Conservation (phyloP, 2,329 filamentous ascomycete species). For the Cercospora zeae-maydis region DNA sequence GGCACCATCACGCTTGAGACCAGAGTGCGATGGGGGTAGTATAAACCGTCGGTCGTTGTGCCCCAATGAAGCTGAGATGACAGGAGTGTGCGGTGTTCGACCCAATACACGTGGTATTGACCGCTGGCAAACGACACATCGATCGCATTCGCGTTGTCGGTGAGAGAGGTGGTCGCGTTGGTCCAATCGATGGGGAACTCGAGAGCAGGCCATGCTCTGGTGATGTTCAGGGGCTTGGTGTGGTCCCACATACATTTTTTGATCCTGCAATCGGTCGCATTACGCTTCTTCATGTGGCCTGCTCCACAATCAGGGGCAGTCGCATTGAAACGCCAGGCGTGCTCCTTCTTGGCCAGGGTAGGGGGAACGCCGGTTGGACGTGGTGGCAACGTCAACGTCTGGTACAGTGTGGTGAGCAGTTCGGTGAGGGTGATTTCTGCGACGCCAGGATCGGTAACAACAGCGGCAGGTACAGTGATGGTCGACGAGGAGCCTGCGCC, state of each 20-base stretch:
- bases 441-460: background rate
- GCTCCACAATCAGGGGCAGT: background rate
- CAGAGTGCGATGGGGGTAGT: slow-evolving; percentile 3
- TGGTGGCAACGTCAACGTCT: background rate
- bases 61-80: slow-evolving; percentile 1
- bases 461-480: background rate
- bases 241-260: slow-evolving; percentile 16
- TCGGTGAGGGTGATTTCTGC: background rate
- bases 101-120: background rate
- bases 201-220: slow-evolving; percentile 14
- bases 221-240: slow-evolving; percentile 17
- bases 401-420: background rate
- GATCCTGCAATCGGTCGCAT: slow-evolving; percentile 11
- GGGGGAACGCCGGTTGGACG: background rate
- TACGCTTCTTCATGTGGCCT: background rate
- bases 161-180: slow-evolving; percentile 7
- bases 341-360: background rate
- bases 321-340: slow-evolving; percentile 1
- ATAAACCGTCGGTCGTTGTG: background rate
- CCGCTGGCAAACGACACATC: background rate
- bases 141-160: background rate
- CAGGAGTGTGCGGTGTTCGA: background rate
- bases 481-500: background rate
- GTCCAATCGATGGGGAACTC: slow-evolving; percentile 11
- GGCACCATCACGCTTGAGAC: background rate